These are phyloP conservation scores for Mycena venus DNA, from an alignment of 768 basidiomycete genomes.

Conservation along the genomic window DNA sequence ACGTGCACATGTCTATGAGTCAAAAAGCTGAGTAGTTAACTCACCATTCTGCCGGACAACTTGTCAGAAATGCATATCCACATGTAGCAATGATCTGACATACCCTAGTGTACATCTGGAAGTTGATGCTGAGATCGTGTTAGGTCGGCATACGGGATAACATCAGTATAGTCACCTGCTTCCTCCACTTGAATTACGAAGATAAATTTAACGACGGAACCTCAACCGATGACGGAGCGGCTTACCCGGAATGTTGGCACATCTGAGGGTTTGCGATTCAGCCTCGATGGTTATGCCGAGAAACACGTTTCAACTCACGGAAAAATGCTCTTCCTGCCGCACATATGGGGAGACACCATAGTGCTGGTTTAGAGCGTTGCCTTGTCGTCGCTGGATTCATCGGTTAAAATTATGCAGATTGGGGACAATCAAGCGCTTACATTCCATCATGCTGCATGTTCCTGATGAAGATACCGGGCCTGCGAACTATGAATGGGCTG, in stretches of 20 bases:
- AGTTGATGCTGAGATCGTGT: slow-evolving; percentile 68
- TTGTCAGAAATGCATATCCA: too few species aligned
- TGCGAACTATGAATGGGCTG: slow-evolving; percentile 30
- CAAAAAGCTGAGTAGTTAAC: too few species aligned
- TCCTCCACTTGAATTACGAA: slow-evolving; percentile 54
- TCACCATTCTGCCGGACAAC: slow-evolving; percentile 33
- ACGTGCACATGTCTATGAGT: too few species aligned
- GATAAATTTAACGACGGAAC: not conserved
- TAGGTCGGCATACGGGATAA: not conserved
- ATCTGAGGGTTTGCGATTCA: slow-evolving; percentile 50
- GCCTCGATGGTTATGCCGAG: not conserved
- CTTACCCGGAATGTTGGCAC: slow-evolving; percentile 73
- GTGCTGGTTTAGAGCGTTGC: slow-evolving; percentile 80
- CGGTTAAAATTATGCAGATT: not conserved
- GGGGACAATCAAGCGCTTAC: slow-evolving; percentile 50
- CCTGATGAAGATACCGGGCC: too few species aligned
- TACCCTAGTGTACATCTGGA: slow-evolving; percentile 58
- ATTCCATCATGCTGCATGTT: slow-evolving; percentile 81
- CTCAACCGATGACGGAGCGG: not conserved
- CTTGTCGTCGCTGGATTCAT: slow-evolving; percentile 69
- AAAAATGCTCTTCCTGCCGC: slow-evolving; percentile 76
- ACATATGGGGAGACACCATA: slow-evolving; percentile 66
- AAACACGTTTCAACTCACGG: slow-evolving; percentile 60
- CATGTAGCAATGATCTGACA: too few species aligned
- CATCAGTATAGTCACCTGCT: slow-evolving; percentile 57